phyloP scores from a whole-genome alignment of 352 stramenopile species.

The Phytophthora quininea region DNA sequence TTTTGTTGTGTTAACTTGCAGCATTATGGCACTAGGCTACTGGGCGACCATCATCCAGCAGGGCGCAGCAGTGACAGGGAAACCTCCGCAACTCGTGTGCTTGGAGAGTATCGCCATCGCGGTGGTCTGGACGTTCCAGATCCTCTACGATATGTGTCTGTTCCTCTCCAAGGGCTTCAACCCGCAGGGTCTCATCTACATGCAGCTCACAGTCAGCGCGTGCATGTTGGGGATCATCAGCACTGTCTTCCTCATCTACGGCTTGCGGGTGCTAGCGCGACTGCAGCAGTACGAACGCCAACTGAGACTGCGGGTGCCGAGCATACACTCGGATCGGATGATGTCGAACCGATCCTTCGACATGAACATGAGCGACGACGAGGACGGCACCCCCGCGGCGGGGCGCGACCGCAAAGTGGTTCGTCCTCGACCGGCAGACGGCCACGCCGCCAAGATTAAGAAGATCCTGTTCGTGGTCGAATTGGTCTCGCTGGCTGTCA shows the following conservation, averaged over 20 bases:
- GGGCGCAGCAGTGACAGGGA: constrained; percentile 37
- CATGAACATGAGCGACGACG: constrained; percentile 47
- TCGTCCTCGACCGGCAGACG: constrained; percentile 29
- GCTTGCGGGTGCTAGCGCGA: constrained; percentile 40
- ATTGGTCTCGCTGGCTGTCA: constrained; percentile 37
- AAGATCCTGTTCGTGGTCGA: constrained; percentile 52
- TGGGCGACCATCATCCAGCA: constrained; percentile 55
- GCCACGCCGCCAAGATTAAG: constrained; percentile 48
- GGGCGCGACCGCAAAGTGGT: constrained; percentile 20
- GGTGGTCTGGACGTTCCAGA: constrained; percentile 49
- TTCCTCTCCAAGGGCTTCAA: constrained; percentile 55
- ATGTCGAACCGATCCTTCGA: constrained; percentile 43
- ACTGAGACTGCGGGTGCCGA: constrained; percentile 42
- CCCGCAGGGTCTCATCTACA: constrained; percentile 38
- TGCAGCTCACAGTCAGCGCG: constrained; percentile 48
- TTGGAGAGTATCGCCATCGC: constrained; percentile 43
- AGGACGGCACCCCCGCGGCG: constrained; percentile 29
- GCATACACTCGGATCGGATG: constrained; percentile 39
- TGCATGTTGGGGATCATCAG: constrained; percentile 53
- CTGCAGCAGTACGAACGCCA: constrained; percentile 47
- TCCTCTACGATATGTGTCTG: constrained; percentile 47
- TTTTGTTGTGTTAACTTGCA: constrained; percentile 20
- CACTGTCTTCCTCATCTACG: constrained; percentile 49
- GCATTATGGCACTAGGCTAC: constrained; percentile 54
- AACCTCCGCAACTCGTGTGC: constrained; percentile 35